Percentiles rank a stretch among this genome's conserved stretches.
These are phyloP conservation scores for Stipa capillata DNA, from an alignment of 176 grass and related monocot species.

Conservation along the genomic window DNA sequence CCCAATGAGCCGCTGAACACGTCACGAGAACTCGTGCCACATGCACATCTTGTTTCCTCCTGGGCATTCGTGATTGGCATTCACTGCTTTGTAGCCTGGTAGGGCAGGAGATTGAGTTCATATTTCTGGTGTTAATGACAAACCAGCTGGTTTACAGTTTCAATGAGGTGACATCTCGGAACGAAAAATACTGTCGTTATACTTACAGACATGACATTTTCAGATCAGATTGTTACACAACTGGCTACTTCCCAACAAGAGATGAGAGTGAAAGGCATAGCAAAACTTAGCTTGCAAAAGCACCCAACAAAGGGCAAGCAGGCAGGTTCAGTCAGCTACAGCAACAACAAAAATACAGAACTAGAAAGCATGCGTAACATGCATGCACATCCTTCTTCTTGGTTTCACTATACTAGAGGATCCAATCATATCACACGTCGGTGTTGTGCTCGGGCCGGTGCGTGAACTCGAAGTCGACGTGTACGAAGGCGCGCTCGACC, in stretches of 20 bases:
- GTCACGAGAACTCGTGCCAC: background rate
- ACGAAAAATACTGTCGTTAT: background rate
- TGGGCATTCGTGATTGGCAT: background rate
- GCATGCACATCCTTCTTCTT: background rate
- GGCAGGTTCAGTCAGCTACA: background rate
- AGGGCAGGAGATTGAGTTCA: background rate
- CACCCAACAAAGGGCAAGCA: background rate
- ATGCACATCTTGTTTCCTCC: background rate
- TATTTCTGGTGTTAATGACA: background rate
- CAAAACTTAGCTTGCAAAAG: background rate
- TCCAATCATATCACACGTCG: constrained; percentile 47
- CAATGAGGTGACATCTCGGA: background rate
- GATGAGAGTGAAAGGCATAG: background rate
- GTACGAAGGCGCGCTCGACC: constrained; percentile 79
- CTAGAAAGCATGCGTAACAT: background rate
- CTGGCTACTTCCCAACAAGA: background rate
- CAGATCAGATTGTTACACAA: background rate
- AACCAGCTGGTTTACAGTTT: background rate
- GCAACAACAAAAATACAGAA: background rate
- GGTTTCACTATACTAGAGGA: no score
- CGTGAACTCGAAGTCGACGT: constrained; percentile 75
- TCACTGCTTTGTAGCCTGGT: background rate
- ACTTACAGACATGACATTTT: background rate
- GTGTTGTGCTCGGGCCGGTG: constrained; percentile 65
- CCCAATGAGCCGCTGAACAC: background rate